These are phyloP conservation scores for Trichopus zeylanicus DNA, from an alignment of 116 monocot genomes.

Conservation along the genomic window DNA sequence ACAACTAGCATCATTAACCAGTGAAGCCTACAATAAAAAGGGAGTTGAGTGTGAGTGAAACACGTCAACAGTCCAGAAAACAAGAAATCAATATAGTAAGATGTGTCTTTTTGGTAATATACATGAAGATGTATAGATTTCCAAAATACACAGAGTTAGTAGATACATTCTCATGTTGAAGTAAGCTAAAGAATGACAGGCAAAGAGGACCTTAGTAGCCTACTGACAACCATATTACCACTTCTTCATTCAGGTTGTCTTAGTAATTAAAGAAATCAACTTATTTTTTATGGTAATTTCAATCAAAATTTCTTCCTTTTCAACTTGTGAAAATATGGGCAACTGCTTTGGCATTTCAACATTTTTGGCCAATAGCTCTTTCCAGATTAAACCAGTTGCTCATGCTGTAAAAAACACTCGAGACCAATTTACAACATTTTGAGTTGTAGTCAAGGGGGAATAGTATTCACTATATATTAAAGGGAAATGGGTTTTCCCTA, in stretches of 20 bases:
- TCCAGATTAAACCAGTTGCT: neutral
- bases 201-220: too few relatives aligned
- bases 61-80: neutral
- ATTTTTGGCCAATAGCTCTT: neutral
- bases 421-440: too few relatives aligned
- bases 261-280: too few relatives aligned
- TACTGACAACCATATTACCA: too few relatives aligned
- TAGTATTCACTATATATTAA: too few relatives aligned
- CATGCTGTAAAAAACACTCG: too few relatives aligned
- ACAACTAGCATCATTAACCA: slow-evolving; percentile 67
- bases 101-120: neutral
- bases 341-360: neutral
- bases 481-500: neutral
- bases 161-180: neutral
- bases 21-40: slow-evolving; percentile 26
- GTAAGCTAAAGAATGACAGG: neutral
- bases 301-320: too few relatives aligned
- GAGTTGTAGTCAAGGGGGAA: too few relatives aligned
- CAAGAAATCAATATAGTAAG: neutral
- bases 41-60: neutral
- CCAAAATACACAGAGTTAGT: neutral
- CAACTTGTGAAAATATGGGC: neutral
- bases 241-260: too few relatives aligned
- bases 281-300: too few relatives aligned
- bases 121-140: too few relatives aligned